Base-by-base conservation (phyloP, 2,329 filamentous ascomycete genomes). In the Venturia oleaginea region DNA sequence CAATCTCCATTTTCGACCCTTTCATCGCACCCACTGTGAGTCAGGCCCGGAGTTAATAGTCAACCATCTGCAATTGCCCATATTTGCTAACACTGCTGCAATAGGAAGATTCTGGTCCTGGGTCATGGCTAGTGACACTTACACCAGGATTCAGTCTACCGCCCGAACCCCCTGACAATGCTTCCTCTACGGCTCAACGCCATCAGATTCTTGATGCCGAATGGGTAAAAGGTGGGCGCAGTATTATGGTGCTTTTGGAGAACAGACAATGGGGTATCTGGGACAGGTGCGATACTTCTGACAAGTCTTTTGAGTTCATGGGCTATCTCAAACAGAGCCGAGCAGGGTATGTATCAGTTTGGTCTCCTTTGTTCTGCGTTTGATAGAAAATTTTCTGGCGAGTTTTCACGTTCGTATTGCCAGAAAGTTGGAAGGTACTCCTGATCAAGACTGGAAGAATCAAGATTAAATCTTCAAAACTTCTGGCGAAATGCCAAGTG, bases 1-100 rank as follows among this genome's bases (percentile, higher is more conserved):
- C 76, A 51, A 81, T 84, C 34, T 83, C 84, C 63, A 76, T 87
- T 17, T 85, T 84, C 69, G 81, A 85, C 63, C 81, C 80, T 32
- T 79, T 84, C 38, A 13, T 19, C 15, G 30, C n/a, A 34, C 65
- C 42, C 66, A 15, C 24, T 15, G 46, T 51, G 22, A 65, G 54
- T 37, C 11, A 24, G 32, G 19, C 10, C 68, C 19, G 43, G 7
- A 24, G 7, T 24, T 10, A 7, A 37, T 37, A 22, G n/a, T 22
- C 40, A 66, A 66, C 7, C 59, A 64, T 7, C 70, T 74, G 19
- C 27, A 15, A n/a, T 13, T 40, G 37, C 11, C 17, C 13, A 57
- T 30, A 11, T 27, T 34, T 42, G 61, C 22, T 51, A 30, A 32
- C 46, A 38, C 15, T 15, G 7, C 11, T 51, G 22, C 22, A 17